A percentile compares a stretch with the other conserved stretches of the same genome.
phyloP scores from a whole-genome alignment of 345 rosid genomes.

The Rhizophora apiculata region DNA sequence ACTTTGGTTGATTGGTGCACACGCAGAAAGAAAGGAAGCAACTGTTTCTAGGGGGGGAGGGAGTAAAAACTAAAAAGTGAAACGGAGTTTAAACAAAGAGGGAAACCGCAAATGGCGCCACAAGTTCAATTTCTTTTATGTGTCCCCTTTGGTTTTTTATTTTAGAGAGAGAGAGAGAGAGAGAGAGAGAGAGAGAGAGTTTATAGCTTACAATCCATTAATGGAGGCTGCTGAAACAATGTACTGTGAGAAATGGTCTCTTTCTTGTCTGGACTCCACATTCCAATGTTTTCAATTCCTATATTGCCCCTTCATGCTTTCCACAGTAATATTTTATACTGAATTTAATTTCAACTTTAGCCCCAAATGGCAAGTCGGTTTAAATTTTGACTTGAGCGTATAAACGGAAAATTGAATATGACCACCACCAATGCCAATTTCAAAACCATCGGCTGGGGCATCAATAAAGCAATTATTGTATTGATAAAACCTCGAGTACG shows the following conservation, averaged over 20 bases:
- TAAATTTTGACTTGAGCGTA: too few species aligned
- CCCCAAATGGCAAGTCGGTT: too few species aligned
- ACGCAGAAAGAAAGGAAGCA: background rate
- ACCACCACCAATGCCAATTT: too few species aligned
- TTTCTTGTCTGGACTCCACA: constrained; percentile 4
- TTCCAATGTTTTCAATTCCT: background rate
- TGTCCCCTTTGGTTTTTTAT: background rate
- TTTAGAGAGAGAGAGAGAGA: background rate
- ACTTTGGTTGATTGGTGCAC: background rate
- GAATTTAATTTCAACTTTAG: too few species aligned
- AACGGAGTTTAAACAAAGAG: background rate
- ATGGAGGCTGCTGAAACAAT: background rate
- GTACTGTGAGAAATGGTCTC: background rate
- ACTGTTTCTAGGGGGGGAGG: background rate
- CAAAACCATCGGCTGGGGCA: too few species aligned
- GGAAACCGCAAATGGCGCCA: constrained; percentile 4
- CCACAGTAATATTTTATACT: too few species aligned
- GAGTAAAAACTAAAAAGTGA: background rate
- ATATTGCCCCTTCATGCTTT: background rate
- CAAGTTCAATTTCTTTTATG: background rate
- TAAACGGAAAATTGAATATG: too few species aligned
- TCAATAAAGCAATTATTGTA: too few species aligned
- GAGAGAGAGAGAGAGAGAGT: too few species aligned
- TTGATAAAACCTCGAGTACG: too few species aligned
- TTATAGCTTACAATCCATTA: background rate